Conservation (phyloP, 2,329 filamentous ascomycete genomes). For the Penicillium italicum region DNA sequence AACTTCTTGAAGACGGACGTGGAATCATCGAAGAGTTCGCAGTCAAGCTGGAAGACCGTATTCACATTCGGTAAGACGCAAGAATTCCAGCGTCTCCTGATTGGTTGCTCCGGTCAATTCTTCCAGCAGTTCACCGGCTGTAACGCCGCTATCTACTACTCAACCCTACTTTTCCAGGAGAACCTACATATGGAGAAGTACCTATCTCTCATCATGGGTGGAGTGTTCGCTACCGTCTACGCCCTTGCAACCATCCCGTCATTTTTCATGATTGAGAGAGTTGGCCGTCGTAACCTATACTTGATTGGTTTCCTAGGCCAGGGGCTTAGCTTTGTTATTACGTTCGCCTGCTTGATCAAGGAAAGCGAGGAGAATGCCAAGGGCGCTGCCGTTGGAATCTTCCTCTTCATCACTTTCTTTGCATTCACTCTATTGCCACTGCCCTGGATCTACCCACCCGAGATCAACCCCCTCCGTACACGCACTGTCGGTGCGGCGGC, state of each 20-base stretch:
- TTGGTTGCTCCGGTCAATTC: constrained; percentile 32
- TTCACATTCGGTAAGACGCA: constrained; percentile 33
- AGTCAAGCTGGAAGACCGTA: constrained; percentile 25
- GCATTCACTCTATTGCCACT: constrained; percentile 49
- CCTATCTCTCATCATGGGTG: constrained; percentile 26
- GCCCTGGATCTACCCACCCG: constrained; percentile 8
- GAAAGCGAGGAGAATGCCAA: constrained; percentile 24
- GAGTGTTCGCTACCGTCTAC: constrained; percentile 30
- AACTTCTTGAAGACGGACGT: constrained; percentile 47
- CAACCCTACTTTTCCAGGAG: constrained; percentile 44
- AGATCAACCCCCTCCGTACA: constrained; percentile 51
- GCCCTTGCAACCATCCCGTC: constrained; percentile 23
- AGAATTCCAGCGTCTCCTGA: constrained; percentile 29
- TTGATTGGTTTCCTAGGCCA: constrained; percentile 29
- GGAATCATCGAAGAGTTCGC: constrained; percentile 31
- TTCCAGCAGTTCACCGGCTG: constrained; percentile 48
- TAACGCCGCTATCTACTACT: constrained; percentile 47
- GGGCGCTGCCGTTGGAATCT: constrained; percentile 55
- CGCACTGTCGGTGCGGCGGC: constrained; percentile 51
- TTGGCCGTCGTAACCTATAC: constrained; percentile 43
- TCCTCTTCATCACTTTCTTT: constrained; percentile 65
- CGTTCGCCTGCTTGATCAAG: constrained; percentile 33
- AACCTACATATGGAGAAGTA: constrained; percentile 27
- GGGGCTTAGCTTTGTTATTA: constrained; percentile 33
- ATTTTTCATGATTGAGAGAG: constrained; percentile 32